Conservation (phyloP, 768 basidiomycete genomes). For the Lentinula detonsa region DNA sequence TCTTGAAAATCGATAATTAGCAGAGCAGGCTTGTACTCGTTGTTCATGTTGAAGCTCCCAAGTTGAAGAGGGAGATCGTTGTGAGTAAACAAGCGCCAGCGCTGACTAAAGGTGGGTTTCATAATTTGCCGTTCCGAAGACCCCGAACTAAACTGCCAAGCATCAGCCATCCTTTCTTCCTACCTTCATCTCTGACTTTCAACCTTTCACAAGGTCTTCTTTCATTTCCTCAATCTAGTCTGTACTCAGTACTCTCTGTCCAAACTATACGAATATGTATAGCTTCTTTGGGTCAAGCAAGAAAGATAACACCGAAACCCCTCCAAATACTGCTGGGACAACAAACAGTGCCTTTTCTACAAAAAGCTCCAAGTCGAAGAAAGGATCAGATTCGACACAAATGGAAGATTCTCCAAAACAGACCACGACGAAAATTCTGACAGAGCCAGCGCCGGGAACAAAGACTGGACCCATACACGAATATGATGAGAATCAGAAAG, state of each 20-base stretch:
- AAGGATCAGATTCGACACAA: neutral
- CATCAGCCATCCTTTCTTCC: neutral
- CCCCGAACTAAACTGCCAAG: neutral
- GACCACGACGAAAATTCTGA: slow-evolving; percentile 40
- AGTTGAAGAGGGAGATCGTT: neutral
- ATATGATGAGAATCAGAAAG: slow-evolving; percentile 60
- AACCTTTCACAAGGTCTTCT: neutral
- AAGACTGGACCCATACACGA: slow-evolving; percentile 46
- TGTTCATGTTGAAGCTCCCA: neutral
- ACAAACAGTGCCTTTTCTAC: neutral
- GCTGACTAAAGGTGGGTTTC: neutral
- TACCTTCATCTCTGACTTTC: neutral
- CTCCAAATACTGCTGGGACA: neutral
- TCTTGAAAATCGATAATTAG: slow-evolving; percentile 78
- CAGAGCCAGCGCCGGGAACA: slow-evolving; percentile 47
- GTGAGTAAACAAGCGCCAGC: neutral
- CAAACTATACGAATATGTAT: neutral
- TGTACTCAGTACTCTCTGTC: neutral
- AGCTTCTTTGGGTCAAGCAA: neutral
- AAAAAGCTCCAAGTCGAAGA: neutral
- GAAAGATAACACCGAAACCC: neutral
- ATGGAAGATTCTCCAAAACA: neutral
- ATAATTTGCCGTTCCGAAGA: neutral
- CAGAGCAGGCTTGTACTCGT: slow-evolving; percentile 40
- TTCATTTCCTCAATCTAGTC: too few species aligned